Percentiles rank a stretch among this genome's conserved stretches.
Conservation (phyloP, 2,329 filamentous ascomycete genomes). For the Trichoderma hamatum region DNA sequence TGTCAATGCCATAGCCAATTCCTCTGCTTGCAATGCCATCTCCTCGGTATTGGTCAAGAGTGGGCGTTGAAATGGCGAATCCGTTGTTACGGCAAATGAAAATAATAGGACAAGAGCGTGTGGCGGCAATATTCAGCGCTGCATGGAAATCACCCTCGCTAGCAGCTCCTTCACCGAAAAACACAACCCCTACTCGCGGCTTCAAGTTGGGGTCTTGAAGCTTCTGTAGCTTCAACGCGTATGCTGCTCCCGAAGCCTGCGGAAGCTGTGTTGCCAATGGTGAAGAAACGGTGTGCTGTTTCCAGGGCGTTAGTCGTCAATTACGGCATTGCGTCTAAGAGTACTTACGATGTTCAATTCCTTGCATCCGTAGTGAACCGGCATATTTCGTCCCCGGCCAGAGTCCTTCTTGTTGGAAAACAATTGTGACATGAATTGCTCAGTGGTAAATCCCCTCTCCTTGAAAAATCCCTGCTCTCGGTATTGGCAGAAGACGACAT, state of each 20-base stretch:
- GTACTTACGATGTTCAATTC: constrained; percentile 76
- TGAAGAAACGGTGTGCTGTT: constrained; percentile 78
- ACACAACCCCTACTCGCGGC: constrained; percentile 74
- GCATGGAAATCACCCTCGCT: constrained; percentile 92
- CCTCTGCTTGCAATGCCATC: constrained; percentile 88
- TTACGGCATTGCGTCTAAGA: background rate
- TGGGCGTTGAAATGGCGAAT: constrained; percentile 87
- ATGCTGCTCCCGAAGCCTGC: constrained; percentile 83
- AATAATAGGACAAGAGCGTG: constrained; percentile 80
- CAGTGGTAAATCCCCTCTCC: constrained; percentile 82
- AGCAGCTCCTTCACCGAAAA: constrained; percentile 89
- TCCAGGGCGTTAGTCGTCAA: background rate
- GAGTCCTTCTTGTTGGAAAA: constrained; percentile 84
- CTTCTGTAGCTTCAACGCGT: constrained; percentile 81
- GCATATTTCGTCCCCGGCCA: constrained; percentile 91
- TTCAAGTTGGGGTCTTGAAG: constrained; percentile 69
- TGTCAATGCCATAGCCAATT: constrained; percentile 91
- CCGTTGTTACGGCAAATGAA: constrained; percentile 95
- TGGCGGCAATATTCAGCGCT: constrained; percentile 87
- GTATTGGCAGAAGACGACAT: constrained; percentile 94
- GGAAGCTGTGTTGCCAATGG: constrained; percentile 87
- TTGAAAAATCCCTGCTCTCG: constrained; percentile 90
- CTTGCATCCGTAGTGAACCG: constrained; percentile 88
- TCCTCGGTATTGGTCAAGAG: constrained; percentile 86
- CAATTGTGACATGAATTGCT: constrained; percentile 93